These are phyloP conservation scores for Acanthamoeba royreba DNA, from an alignment of 208 protist genomes.

Conservation along the genomic window DNA sequence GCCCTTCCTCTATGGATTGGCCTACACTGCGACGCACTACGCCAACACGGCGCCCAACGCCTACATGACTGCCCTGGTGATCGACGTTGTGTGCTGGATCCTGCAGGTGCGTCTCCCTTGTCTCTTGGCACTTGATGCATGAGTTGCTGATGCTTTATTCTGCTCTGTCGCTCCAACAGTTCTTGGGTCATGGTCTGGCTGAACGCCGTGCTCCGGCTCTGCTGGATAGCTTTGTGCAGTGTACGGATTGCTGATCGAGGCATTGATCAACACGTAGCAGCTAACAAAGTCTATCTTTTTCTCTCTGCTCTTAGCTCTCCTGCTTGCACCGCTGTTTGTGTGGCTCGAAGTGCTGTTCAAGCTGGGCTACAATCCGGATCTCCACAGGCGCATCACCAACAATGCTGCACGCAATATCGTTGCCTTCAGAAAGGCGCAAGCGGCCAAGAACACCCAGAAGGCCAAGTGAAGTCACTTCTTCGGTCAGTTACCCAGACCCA, in stretches of 20 bases:
- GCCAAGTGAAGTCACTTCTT: background rate
- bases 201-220: conserved; percentile 79
- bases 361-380: conserved; percentile 77
- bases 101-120: background rate
- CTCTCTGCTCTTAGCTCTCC: background rate
- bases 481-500: too few species aligned
- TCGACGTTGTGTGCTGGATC: conserved; percentile 41
- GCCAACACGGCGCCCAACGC: background rate
- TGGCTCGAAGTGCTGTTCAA: conserved; percentile 78
- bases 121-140: background rate
- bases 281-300: background rate
- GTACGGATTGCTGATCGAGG: conserved; percentile 65
- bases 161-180: conserved; percentile 64
- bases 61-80: background rate
- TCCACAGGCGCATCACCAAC: conserved; percentile 64
- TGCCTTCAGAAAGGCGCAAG: background rate
- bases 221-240: conserved; percentile 81
- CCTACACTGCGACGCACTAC: background rate
- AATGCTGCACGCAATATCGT: background rate
- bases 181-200: conserved; percentile 74
- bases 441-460: background rate
- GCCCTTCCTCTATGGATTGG: background rate
- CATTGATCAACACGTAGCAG: background rate
- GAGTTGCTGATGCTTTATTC: background rate
- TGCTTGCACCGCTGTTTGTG: conserved; percentile 57